A percentile compares a stretch with the other conserved stretches of the same genome.
phyloP scores from a whole-genome alignment of 352 stramenopile species.

The Phytophthora multivora region DNA sequence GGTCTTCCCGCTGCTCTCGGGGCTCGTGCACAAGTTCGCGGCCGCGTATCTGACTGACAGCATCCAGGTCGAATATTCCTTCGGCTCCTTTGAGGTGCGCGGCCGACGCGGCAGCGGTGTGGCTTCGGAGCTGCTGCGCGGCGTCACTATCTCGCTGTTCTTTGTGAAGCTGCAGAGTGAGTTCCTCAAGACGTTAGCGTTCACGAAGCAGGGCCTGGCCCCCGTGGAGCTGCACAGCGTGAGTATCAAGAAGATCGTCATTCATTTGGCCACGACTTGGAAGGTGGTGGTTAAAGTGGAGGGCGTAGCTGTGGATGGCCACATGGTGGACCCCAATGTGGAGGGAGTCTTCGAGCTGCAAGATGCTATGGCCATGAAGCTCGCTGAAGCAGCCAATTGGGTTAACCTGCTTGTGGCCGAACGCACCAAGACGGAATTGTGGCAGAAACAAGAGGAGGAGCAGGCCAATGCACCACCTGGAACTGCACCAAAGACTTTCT shows the following conservation, averaged over 20 bases:
- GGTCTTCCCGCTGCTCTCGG: slow-evolving; percentile 62
- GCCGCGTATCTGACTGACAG: slow-evolving; percentile 58
- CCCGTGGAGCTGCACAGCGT: slow-evolving; percentile 46
- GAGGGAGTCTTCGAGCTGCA: slow-evolving; percentile 47
- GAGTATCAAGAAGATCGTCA: slow-evolving; percentile 47
- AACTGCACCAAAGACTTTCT: slow-evolving; percentile 36
- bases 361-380: slow-evolving; percentile 63
- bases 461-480: slow-evolving; percentile 3
- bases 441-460: slow-evolving; percentile 36
- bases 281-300: slow-evolving; percentile 60
- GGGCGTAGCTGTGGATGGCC: slow-evolving; percentile 47
- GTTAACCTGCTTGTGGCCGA: slow-evolving; percentile 37
- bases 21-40: slow-evolving; percentile 58
- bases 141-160: slow-evolving; percentile 59
- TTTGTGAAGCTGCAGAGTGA: slow-evolving; percentile 53
- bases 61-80: slow-evolving; percentile 52
- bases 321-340: slow-evolving; percentile 50
- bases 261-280: slow-evolving; percentile 57
- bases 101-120: slow-evolving; percentile 8
- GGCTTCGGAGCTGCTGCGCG: slow-evolving; percentile 33
- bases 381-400: slow-evolving; percentile 46
- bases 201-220: slow-evolving; percentile 60
- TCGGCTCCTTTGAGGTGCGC: slow-evolving; percentile 53
- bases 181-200: slow-evolving; percentile 64
- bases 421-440: slow-evolving; percentile 42